Conservation (phyloP, 2,329 filamentous ascomycete genomes). For the Herpotrichia juniperi region DNA sequence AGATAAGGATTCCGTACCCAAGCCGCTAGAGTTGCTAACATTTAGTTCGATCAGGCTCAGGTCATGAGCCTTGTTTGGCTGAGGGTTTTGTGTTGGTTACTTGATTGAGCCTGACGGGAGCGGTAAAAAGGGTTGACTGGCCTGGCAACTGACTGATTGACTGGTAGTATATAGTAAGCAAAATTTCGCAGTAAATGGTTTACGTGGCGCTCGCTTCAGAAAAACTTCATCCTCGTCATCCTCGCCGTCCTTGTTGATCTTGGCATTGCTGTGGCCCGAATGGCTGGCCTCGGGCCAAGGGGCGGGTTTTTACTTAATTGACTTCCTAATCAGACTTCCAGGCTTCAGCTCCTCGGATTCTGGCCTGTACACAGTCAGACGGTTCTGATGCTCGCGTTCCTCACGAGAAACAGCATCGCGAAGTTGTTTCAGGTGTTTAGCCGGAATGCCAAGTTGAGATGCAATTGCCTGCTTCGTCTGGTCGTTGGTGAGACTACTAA, state of each 20-base stretch:
- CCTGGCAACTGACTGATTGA: too few relatives aligned
- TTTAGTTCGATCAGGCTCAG: too few relatives aligned
- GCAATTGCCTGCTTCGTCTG: conserved; percentile 52
- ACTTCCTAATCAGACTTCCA: conserved; percentile 18
- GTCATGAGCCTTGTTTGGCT: too few relatives aligned
- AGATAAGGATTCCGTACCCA: too few relatives aligned
- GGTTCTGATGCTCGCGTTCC: conserved; percentile 54
- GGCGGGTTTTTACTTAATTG: conserved; percentile 18
- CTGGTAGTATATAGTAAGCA: too few relatives aligned
- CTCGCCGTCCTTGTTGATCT: conserved; percentile 40
- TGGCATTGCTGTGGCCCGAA: conserved; percentile 28
- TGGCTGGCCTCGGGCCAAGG: conserved; percentile 37
- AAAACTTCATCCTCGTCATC: conserved; percentile 47
- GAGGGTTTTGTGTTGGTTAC: too few relatives aligned
- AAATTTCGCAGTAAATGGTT: too few relatives aligned
- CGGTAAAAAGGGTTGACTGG: too few relatives aligned
- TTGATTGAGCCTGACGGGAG: too few relatives aligned
- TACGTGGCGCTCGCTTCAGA: conserved; percentile 44
- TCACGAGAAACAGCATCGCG: conserved; percentile 56
- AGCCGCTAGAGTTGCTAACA: too few relatives aligned
- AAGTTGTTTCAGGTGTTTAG: conserved; percentile 57
- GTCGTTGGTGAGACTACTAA: conserved; percentile 59
- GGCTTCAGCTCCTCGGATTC: conserved; percentile 33
- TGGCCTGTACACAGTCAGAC: conserved; percentile 44
- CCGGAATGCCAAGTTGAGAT: conserved; percentile 57